phyloP scores from a whole-genome alignment of 371 early-diverging fungal genomes.

The Paraphysoderma sedebokerense region DNA sequence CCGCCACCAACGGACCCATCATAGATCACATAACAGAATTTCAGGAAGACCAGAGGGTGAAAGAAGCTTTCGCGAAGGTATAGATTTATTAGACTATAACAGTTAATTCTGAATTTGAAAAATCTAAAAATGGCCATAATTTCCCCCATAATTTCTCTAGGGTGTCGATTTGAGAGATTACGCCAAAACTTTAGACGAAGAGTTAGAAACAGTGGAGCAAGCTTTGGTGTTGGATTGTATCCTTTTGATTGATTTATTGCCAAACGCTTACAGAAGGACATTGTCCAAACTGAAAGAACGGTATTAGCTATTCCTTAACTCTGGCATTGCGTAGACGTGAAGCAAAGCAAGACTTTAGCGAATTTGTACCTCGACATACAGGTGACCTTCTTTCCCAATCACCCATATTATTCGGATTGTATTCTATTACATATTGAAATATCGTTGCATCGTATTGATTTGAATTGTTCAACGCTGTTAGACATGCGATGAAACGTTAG shows the following conservation, averaged over 20 bases:
- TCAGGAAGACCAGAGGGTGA: too few relatives aligned
- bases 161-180: slow-evolving; percentile 78
- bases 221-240: slow-evolving; percentile 61
- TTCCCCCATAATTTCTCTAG: too few relatives aligned
- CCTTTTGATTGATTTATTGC: slow-evolving; percentile 3
- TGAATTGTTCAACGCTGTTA: slow-evolving; percentile 4
- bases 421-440: not conserved
- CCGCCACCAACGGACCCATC: too few relatives aligned
- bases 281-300: not conserved
- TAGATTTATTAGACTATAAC: too few relatives aligned
- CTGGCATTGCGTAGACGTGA: slow-evolving; percentile 26
- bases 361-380: slow-evolving; percentile 53
- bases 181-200: slow-evolving; percentile 52
- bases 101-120: too few relatives aligned
- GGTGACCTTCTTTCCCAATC: not conserved
- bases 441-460: not conserved
- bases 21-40: too few relatives aligned
- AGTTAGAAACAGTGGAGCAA: slow-evolving; percentile 51
- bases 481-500: slow-evolving; percentile 63
- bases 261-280: not conserved
- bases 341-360: slow-evolving; percentile 43
- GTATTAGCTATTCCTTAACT: not conserved
- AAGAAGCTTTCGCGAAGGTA: too few relatives aligned
- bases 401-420: not conserved
- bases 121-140: too few relatives aligned